Percentiles rank a stretch among this genome's conserved stretches.
Evolutionary conservation across 208 protist species (phyloP).

Genomic region (Entamoeba histolytica): DNA sequence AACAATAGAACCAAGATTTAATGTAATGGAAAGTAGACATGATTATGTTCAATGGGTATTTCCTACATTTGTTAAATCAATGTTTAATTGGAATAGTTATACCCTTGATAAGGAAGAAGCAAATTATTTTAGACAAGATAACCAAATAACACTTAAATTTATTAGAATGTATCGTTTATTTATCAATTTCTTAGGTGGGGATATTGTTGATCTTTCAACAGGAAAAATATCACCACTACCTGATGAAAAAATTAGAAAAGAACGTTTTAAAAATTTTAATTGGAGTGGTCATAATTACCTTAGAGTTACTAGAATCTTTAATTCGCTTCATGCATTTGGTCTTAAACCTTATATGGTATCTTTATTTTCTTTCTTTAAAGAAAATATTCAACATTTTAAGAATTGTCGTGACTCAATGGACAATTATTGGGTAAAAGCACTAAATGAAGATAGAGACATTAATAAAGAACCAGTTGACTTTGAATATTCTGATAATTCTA

Average conservation of each 20-base stretch:
- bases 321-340: neutral
- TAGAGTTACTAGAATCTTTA: neutral
- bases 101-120: neutral
- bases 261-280: neutral
- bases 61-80: neutral
- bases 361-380: neutral
- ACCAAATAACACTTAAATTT: neutral
- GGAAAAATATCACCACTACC: neutral
- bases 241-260: neutral
- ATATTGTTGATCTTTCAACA: neutral
- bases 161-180: neutral
- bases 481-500: neutral
- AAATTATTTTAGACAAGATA: neutral
- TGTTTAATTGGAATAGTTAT: neutral
- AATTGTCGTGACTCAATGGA: neutral
- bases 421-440: neutral
- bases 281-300: neutral
- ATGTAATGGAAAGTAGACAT: neutral
- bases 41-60: neutral
- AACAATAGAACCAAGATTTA: neutral
- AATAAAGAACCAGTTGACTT: neutral
- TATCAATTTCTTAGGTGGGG: neutral
- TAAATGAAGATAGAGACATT: neutral
- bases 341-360: neutral
- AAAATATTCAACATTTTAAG: neutral